phyloP scores from a whole-genome alignment of 257 asterid genomes.

The Fraxinus americana region DNA sequence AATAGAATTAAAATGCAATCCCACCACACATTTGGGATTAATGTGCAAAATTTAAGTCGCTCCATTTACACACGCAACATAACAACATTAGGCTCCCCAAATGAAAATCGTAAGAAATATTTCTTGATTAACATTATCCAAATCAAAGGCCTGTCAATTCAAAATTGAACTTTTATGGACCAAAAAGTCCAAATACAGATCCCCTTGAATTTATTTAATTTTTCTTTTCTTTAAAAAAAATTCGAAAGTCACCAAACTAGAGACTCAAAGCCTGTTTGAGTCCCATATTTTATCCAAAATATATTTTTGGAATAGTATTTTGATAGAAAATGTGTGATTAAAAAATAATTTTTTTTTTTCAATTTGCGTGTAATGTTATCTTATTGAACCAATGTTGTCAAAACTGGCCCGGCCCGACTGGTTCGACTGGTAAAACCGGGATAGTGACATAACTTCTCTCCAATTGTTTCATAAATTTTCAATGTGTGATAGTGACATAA shows the following conservation, averaged over 20 bases:
- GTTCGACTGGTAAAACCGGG: too few species aligned
- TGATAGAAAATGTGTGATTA: too few species aligned
- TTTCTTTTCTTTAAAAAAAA: background rate
- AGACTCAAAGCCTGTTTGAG: too few species aligned
- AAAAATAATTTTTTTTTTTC: too few species aligned
- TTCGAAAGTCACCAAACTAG: background rate
- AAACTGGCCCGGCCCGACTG: too few species aligned
- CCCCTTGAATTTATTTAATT: constrained; percentile 18
- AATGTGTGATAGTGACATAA: too few species aligned
- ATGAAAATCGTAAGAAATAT: background rate
- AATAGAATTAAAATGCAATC: constrained; percentile 11
- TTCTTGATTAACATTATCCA: constrained; percentile 20
- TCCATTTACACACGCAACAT: background rate
- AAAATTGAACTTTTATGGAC: constrained; percentile 16
- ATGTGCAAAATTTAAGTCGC: constrained; percentile 32
- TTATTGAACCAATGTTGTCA: too few species aligned
- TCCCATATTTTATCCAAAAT: too few species aligned
- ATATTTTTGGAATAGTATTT: too few species aligned
- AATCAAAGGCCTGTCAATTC: constrained; percentile 5
- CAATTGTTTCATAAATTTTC: too few species aligned
- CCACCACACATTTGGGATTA: constrained; percentile 25
- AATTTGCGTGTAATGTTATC: too few species aligned
- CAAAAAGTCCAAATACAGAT: constrained; percentile 35
- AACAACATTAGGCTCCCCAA: constrained; percentile 3
- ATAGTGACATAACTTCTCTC: too few species aligned